Conservation (phyloP, 2,329 filamentous ascomycete species). For the Sclerotinia subarctica region DNA sequence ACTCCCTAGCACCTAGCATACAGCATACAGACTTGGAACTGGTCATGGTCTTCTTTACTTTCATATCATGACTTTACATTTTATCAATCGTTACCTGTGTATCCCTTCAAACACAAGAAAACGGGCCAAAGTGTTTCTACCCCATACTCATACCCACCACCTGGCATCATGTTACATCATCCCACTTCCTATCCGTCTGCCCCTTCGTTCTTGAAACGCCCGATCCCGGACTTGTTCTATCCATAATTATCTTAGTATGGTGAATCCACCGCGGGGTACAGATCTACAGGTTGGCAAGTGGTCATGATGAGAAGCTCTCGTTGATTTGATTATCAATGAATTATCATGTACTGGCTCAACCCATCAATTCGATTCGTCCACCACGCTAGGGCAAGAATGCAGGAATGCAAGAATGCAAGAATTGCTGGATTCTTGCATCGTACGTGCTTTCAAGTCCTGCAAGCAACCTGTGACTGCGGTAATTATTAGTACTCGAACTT, state of each 20-base stretch:
- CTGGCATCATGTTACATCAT: background rate
- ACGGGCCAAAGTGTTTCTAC: background rate
- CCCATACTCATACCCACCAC: background rate
- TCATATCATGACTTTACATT: background rate
- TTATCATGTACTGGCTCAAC: background rate
- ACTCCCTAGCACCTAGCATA: too few relatives aligned
- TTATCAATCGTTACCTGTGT: background rate
- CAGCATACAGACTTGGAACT: background rate
- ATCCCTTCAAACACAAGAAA: background rate
- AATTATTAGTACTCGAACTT: background rate
- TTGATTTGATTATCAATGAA: conserved; percentile 15
- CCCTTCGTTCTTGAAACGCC: background rate
- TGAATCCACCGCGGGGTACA: conserved; percentile 8
- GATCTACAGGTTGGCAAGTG: background rate
- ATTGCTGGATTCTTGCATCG: background rate
- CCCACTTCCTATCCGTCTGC: background rate
- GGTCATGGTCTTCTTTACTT: background rate
- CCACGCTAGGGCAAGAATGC: background rate
- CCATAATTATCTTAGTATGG: conserved; percentile 5
- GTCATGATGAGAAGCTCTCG: conserved; percentile 1
- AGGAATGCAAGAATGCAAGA: too few relatives aligned
- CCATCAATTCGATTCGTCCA: background rate
- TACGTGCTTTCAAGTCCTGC: conserved; percentile 1
- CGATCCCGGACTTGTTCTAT: conserved; percentile 12
- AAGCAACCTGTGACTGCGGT: background rate